phyloP scores from a whole-genome alignment of 2,329 filamentous ascomycete genomes.

The Apiospora pterosperma region DNA sequence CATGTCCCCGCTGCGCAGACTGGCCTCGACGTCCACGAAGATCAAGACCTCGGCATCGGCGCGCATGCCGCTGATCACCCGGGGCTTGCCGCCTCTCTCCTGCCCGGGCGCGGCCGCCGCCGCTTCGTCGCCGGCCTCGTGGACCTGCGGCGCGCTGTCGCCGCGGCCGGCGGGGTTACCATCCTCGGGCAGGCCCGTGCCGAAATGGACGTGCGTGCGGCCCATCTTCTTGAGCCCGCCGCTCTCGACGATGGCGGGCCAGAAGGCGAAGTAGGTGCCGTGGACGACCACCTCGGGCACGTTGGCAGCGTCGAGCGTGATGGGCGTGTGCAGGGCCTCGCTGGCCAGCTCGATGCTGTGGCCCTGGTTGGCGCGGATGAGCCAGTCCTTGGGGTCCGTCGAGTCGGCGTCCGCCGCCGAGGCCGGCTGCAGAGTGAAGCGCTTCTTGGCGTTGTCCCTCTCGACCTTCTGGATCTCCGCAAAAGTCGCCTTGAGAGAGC shows the following conservation, averaged over 20 bases:
- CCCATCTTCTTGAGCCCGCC: slow-evolving; percentile 81
- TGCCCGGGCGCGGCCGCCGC: slow-evolving; percentile 17
- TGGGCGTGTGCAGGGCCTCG: slow-evolving; percentile 65
- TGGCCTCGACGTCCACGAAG: slow-evolving; percentile 68
- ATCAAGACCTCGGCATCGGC: slow-evolving; percentile 73
- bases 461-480: slow-evolving; percentile 70
- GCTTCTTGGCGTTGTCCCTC: slow-evolving; percentile 79
- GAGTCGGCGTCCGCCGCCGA: slow-evolving; percentile 20
- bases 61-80: slow-evolving; percentile 78
- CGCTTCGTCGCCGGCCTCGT: slow-evolving; percentile 6
- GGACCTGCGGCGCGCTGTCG: slow-evolving; percentile 4
- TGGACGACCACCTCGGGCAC: slow-evolving; percentile 72
- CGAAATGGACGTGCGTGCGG: slow-evolving; percentile 88
- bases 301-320: slow-evolving; percentile 56
- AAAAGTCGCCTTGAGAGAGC: slow-evolving; percentile 69
- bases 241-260: slow-evolving; percentile 67
- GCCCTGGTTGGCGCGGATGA: slow-evolving; percentile 94
- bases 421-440: slow-evolving; percentile 73
- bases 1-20: slow-evolving; percentile 57
- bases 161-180: slow-evolving; percentile 14
- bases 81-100: slow-evolving; percentile 7
- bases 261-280: slow-evolving; percentile 83
- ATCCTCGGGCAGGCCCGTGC: slow-evolving; percentile 60
- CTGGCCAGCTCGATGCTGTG: slow-evolving; percentile 77
- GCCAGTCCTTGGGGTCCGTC: slow-evolving; percentile 60